These are phyloP conservation scores for Elsinoe fawcettii DNA, from an alignment of 2,329 filamentous ascomycete genomes.

Conservation along the genomic window DNA sequence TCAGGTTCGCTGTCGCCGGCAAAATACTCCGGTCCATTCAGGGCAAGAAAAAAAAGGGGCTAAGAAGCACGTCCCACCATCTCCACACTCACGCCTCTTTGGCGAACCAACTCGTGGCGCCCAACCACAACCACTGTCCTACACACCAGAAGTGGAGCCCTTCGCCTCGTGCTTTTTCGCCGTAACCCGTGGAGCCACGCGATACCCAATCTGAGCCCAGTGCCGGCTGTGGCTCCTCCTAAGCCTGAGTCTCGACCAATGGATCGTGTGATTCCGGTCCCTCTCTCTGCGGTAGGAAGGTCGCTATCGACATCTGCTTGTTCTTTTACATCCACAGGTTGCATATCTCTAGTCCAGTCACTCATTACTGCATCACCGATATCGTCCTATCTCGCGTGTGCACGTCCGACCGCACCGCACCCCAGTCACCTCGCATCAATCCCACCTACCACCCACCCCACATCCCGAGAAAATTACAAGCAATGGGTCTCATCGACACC, in stretches of 20 bases:
- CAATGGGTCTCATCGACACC: conserved; percentile 64
- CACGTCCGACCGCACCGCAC: neutral
- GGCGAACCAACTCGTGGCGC: neutral
- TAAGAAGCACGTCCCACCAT: neutral
- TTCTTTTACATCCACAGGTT: neutral
- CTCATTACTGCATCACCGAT: neutral
- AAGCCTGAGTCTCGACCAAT: neutral
- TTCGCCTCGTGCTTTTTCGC: neutral
- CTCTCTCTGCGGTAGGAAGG: neutral
- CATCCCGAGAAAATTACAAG: neutral
- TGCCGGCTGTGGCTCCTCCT: neutral
- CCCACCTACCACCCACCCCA: neutral
- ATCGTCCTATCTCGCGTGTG: neutral
- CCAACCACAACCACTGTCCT: neutral
- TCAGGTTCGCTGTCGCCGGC: neutral
- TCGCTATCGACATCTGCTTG: neutral
- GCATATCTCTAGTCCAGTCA: neutral
- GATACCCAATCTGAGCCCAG: neutral
- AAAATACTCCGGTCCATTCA: neutral
- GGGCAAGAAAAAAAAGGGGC: neutral
- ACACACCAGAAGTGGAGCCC: neutral
- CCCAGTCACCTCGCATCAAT: neutral
- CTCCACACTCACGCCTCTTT: neutral
- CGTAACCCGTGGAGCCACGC: neutral
- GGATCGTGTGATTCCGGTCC: neutral